A percentile compares a stretch with the other conserved stretches of the same genome.
Conservation (phyloP, 768 basidiomycete species). For the Lenzites betulinus region DNA sequence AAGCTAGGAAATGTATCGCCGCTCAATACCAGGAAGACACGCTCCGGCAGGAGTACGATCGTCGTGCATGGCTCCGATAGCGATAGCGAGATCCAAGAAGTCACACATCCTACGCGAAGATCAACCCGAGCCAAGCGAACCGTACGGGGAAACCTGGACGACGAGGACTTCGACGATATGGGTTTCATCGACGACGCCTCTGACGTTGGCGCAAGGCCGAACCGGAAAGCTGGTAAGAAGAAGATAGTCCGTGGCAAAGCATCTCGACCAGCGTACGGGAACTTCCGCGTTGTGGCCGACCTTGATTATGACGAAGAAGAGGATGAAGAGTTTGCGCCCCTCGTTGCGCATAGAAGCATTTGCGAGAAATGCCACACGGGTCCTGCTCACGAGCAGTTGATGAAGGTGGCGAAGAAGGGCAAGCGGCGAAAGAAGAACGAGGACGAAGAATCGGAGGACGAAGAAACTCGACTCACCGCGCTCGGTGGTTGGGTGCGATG, state of each 20-base stretch:
- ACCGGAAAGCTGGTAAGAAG: slow-evolving; percentile 34
- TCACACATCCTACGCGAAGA: slow-evolving; percentile 37
- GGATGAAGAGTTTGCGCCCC: slow-evolving; percentile 55
- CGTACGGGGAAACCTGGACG: slow-evolving; percentile 20
- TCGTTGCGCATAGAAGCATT: slow-evolving; percentile 59
- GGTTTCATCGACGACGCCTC: slow-evolving; percentile 31
- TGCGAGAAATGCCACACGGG: slow-evolving; percentile 73
- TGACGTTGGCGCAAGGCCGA: slow-evolving; percentile 21
- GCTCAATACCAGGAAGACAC: slow-evolving; percentile 69
- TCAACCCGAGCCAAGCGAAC: slow-evolving; percentile 46
- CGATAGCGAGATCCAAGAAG: slow-evolving; percentile 38
- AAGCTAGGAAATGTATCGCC: slow-evolving; percentile 45
- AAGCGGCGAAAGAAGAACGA: slow-evolving; percentile 43
- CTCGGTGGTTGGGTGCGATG: slow-evolving; percentile 87
- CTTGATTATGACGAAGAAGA: slow-evolving; percentile 45
- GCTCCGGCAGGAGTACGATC: slow-evolving; percentile 34
- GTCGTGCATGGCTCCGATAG: slow-evolving; percentile 40
- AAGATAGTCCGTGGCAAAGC: slow-evolving; percentile 36
- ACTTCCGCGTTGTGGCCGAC: slow-evolving; percentile 45
- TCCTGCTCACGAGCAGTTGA: slow-evolving; percentile 59
- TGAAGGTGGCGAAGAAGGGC: slow-evolving; percentile 33
- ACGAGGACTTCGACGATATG: slow-evolving; percentile 24
- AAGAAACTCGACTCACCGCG: slow-evolving; percentile 47
- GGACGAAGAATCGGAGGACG: slow-evolving; percentile 59
- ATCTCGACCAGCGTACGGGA: slow-evolving; percentile 52